Percentiles rank a stretch among this genome's conserved stretches.
phyloP scores from a whole-genome alignment of 2,329 filamentous ascomycete species.

The Penicillium brasilianum region DNA sequence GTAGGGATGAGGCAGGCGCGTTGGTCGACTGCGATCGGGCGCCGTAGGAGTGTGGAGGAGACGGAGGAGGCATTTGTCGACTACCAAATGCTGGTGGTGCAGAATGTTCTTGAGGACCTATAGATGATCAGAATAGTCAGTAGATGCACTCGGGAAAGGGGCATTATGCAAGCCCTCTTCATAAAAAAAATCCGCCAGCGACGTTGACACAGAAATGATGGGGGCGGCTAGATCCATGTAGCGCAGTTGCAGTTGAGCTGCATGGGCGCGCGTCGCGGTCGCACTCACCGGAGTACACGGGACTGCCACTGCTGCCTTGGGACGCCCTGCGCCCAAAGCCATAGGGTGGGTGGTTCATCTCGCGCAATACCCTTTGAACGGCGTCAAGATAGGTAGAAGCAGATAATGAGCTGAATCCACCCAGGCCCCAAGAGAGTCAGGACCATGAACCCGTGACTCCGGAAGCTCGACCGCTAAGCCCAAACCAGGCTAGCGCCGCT shows the following conservation, averaged over 20 bases:
- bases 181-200: slow-evolving; percentile 8
- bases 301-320: slow-evolving; percentile 44
- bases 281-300: slow-evolving; percentile 46
- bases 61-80: slow-evolving; percentile 58
- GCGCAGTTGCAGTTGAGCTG: slow-evolving; percentile 14
- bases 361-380: slow-evolving; percentile 28
- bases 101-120: slow-evolving; percentile 41
- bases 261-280: slow-evolving; percentile 23
- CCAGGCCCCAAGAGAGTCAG: slow-evolving; percentile 26
- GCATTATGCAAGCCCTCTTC: not conserved
- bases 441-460: slow-evolving; percentile 43
- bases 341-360: slow-evolving; percentile 44
- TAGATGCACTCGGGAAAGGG: not conserved
- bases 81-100: slow-evolving; percentile 41
- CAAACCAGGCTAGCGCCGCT: slow-evolving; percentile 29
- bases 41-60: slow-evolving; percentile 55
- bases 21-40: slow-evolving; percentile 49
- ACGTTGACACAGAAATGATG: slow-evolving; percentile 14
- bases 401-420: slow-evolving; percentile 31
- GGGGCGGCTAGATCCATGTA: slow-evolving; percentile 11
- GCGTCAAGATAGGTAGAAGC: slow-evolving; percentile 10
- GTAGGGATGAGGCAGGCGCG: slow-evolving; percentile 46
- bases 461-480: slow-evolving; percentile 41
- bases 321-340: slow-evolving; percentile 43
- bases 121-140: slow-evolving; percentile 11